Evolutionary conservation across 768 basidiomycete species (phyloP), one percentile per base, ranked within the genome.

Genomic region (Panellus pusillus): DNA sequence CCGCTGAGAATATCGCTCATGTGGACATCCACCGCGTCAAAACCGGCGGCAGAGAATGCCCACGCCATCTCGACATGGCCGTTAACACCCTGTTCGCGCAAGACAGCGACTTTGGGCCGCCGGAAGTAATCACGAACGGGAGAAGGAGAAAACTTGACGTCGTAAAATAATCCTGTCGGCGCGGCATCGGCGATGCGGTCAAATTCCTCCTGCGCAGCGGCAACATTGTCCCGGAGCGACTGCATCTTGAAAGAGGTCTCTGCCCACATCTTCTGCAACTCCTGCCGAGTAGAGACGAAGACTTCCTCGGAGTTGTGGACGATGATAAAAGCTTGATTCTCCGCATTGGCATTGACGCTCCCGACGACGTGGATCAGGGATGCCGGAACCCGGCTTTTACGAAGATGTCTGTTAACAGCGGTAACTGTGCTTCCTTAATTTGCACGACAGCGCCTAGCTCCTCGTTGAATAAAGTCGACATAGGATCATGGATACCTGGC

Each of bases 41-140:
- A 99, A 9, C 97, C 97, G 9, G 94, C 94, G 2, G 83, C 89
- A 7, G 86, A 80, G 75, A 99, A 98, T 24, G 95, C 83, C 93
- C 94, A 99, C 1, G 90, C 97, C 97, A 99, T 98, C 74, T 99
- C 97, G 28, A 91, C 77, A 45, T 98, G 95, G 2, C 97, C 97
- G 68, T 99, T 99, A 54, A 98, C 94, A 56, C 97, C 97, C 67
- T 98, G 97, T 70, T 99, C 97, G 45, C 97, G 88, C 28, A 99
- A 80, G 62, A 99, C 93, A 19, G 95, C 96, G 27, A 99, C 91
- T 67, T 84, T 87, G 8, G 97, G 97, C 0, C 89, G 84, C 45
- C 68, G 69, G 60, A 77, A 70, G 51, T 83, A 60, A 15, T 57
- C 52, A n/a, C 67, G 67, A 15, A 66, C 55, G 31, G 74, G 77